These are phyloP conservation scores for Handroanthus guayacan DNA, from an alignment of 257 asterid species.

Conservation along the genomic window DNA sequence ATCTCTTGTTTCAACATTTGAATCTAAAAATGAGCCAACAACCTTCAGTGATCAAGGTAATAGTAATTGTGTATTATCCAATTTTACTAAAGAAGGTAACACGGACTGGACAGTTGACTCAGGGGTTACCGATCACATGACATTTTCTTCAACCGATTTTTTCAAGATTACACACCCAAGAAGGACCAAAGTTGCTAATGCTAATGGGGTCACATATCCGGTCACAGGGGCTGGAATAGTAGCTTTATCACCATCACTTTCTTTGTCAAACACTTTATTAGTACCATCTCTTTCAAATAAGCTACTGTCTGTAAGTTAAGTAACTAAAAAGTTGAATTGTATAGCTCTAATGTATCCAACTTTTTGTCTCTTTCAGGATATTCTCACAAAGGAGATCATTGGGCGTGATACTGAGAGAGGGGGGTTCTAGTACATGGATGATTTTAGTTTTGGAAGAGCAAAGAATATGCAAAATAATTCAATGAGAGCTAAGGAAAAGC, in stretches of 20 bases:
- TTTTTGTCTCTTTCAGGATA: slow-evolving; percentile 3
- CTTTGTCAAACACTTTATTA: background rate
- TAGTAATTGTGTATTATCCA: background rate
- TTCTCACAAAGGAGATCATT: slow-evolving; percentile 22
- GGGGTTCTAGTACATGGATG: slow-evolving; percentile 33
- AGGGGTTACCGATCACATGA: background rate
- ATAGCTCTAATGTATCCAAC: background rate
- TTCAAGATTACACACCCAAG: background rate
- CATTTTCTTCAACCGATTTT: background rate
- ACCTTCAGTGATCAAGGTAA: background rate
- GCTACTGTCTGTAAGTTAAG: background rate
- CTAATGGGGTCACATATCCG: background rate
- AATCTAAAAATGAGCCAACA: background rate
- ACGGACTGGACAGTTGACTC: background rate
- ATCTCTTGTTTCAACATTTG: background rate
- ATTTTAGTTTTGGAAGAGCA: background rate
- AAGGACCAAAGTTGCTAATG: background rate
- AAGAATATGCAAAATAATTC: background rate
- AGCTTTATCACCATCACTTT: background rate
- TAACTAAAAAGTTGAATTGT: slow-evolving; percentile 16
- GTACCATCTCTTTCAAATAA: slow-evolving; percentile 8
- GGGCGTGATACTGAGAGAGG: slow-evolving; percentile 33
- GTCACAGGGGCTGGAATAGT: background rate
- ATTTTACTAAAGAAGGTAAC: background rate
- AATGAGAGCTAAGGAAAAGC: background rate